Percentiles rank a stretch among this genome's conserved stretches.
Evolutionary conservation across 73 alveolate species (phyloP).

Genomic region (Paramecium sexaurelia): DNA sequence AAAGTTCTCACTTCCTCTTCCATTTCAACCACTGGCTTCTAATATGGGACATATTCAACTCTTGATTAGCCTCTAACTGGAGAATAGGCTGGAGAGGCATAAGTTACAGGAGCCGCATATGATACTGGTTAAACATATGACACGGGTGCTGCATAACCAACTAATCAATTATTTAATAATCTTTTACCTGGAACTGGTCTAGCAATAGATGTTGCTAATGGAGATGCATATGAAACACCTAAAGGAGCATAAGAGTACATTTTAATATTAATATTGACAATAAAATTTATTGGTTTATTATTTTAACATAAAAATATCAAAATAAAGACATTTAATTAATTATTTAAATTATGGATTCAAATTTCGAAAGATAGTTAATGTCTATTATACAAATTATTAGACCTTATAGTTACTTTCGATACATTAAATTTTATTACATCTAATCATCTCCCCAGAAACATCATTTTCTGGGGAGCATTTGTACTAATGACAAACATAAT

Average conservation of each 20-base stretch:
- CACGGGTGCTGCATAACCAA: not conserved
- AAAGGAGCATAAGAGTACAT: constrained; percentile 26
- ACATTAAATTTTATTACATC: not conserved
- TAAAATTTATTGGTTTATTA: not conserved
- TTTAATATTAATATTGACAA: constrained; percentile 5
- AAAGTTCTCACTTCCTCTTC: constrained; percentile 66
- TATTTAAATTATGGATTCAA: not conserved
- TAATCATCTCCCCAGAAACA: not conserved
- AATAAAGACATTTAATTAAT: not conserved
- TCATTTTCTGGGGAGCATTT: not conserved
- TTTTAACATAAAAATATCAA: not conserved
- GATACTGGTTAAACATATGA: constrained; percentile 23
- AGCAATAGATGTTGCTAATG: not conserved
- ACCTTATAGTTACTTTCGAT: constrained; percentile 34
- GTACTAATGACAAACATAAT: not conserved
- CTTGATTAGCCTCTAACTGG: constrained; percentile 65
- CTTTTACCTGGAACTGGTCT: constrained; percentile 26
- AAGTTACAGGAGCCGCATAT: not conserved
- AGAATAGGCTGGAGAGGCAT: constrained; percentile 10
- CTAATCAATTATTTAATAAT: not conserved
- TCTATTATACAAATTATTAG: not conserved
- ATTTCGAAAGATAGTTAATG: constrained; percentile 27
- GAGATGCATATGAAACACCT: constrained; percentile 58
- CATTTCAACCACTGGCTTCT: constrained; percentile 61
- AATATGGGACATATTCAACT: constrained; percentile 65